These are phyloP conservation scores for Chlamydomonas schloesseri DNA, from an alignment of 139 green algal genomes.

Conservation along the genomic window DNA sequence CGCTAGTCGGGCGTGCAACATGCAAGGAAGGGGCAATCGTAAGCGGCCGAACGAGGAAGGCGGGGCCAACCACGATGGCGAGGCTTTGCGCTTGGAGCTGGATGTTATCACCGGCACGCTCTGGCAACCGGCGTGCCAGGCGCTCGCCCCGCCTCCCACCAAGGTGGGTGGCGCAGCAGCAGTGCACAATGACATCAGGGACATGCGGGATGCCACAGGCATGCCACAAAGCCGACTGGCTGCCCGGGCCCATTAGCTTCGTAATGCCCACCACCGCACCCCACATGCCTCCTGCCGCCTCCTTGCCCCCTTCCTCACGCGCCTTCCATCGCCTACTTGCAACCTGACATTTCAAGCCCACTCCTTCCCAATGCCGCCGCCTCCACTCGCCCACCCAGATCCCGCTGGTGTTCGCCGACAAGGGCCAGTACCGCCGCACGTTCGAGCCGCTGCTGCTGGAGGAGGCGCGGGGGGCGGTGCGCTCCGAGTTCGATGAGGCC, in stretches of 20 bases:
- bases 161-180: slow-evolving; percentile 12
- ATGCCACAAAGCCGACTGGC: no score
- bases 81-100: slow-evolving; percentile 50
- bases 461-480: slow-evolving; percentile 77
- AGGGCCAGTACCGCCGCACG: slow-evolving; percentile 72
- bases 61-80: neutral
- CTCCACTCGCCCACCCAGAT: slow-evolving; percentile 9
- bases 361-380: no score
- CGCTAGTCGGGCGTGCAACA: neutral
- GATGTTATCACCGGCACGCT: slow-evolving; percentile 69
- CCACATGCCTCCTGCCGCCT: no score
- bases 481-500: slow-evolving; percentile 63
- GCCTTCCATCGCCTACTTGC: no score
- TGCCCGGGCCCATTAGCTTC: no score
- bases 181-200: no score
- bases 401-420: slow-evolving; percentile 45
- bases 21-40: neutral
- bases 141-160: slow-evolving; percentile 36
- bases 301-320: no score
- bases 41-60: slow-evolving; percentile 16
- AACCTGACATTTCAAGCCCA: no score
- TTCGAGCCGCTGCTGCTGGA: slow-evolving; percentile 89
- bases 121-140: slow-evolving; percentile 69
- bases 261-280: no score
- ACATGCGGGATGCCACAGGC: no score